Conservation (phyloP, 192 early-diverging fungal species). For the Geranomyces variabilis region DNA sequence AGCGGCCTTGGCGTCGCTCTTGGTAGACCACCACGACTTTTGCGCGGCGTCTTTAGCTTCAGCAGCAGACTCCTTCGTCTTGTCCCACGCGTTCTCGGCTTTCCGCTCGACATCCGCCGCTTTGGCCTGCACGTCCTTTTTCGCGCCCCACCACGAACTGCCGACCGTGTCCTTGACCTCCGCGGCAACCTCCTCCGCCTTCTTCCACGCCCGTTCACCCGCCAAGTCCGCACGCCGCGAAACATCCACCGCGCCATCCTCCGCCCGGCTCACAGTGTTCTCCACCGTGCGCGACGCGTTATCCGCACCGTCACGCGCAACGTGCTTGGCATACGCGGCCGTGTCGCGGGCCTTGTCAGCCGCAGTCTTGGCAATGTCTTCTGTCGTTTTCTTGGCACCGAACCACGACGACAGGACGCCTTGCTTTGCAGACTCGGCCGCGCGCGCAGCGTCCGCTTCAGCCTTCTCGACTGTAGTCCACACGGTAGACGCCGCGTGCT, state of each 20-base stretch:
- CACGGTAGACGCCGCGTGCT: neutral
- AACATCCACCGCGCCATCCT: slow-evolving; percentile 18
- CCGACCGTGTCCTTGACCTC: slow-evolving; percentile 9
- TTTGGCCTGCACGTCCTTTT: slow-evolving; percentile 1
- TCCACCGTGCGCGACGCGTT: slow-evolving; percentile 3
- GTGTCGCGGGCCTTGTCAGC: slow-evolving; percentile 11
- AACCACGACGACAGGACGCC: slow-evolving; percentile 4
- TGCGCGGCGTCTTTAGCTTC: slow-evolving; percentile 7
- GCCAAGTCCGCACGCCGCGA: slow-evolving; percentile 25
- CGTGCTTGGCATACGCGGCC: slow-evolving; percentile 8
- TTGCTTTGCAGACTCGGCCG: neutral
- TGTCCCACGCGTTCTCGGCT: slow-evolving; percentile 19
- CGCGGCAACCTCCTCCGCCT: slow-evolving; percentile 1
- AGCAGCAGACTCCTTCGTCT: slow-evolving; percentile 1
- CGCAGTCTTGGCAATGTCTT: slow-evolving; percentile 5
- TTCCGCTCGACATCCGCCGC: slow-evolving; percentile 9
- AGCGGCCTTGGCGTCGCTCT: slow-evolving; percentile 3
- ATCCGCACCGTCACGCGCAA: slow-evolving; percentile 6
- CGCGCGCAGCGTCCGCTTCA: neutral
- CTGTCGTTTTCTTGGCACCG: slow-evolving; percentile 24
- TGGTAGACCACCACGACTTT: slow-evolving; percentile 4
- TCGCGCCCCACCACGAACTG: slow-evolving; percentile 26
- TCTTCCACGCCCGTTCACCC: slow-evolving; percentile 13
- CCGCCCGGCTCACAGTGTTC: slow-evolving; percentile 4
- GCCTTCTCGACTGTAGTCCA: neutral